Percentiles rank a stretch among this genome's conserved stretches.
Conservation (phyloP, 2,329 filamentous ascomycete species). For the Cladophialophora carrionii region DNA sequence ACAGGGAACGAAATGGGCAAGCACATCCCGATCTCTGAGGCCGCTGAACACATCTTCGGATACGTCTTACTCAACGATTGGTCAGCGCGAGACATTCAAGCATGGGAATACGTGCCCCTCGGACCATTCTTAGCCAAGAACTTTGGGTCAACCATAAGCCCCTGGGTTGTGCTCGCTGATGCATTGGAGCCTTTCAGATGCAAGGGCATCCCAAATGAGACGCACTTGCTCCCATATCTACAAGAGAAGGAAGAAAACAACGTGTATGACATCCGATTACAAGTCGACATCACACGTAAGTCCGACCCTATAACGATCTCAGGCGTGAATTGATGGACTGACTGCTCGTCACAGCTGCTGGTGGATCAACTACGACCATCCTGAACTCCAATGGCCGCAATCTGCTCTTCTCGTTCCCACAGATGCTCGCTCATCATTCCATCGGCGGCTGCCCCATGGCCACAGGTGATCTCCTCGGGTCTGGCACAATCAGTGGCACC, state of each 20-base stretch:
- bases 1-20: constrained; percentile 66
- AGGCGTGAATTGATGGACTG: constrained; percentile 6
- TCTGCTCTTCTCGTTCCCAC: constrained; percentile 78
- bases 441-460: constrained; percentile 75
- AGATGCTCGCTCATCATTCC: constrained; percentile 80
- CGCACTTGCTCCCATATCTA: constrained; percentile 64
- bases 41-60: constrained; percentile 74
- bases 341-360: constrained; percentile 40
- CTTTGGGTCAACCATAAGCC: constrained; percentile 75
- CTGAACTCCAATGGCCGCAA: constrained; percentile 65
- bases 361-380: constrained; percentile 61
- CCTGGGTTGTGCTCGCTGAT: constrained; percentile 78
- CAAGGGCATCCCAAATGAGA: constrained; percentile 59
- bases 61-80: constrained; percentile 85
- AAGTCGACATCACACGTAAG: constrained; percentile 65
- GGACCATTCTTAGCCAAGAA: constrained; percentile 86
- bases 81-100: constrained; percentile 80
- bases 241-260: constrained; percentile 62
- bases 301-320: constrained; percentile 22
- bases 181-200: constrained; percentile 71
- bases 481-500: constrained; percentile 74
- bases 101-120: constrained; percentile 81
- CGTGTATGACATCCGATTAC: constrained; percentile 70
- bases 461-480: constrained; percentile 74
- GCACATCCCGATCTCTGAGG: constrained; percentile 64